Conservation (phyloP, 1,284 basidiomycete genomes). For the Xerocomus minutiporus region DNA sequence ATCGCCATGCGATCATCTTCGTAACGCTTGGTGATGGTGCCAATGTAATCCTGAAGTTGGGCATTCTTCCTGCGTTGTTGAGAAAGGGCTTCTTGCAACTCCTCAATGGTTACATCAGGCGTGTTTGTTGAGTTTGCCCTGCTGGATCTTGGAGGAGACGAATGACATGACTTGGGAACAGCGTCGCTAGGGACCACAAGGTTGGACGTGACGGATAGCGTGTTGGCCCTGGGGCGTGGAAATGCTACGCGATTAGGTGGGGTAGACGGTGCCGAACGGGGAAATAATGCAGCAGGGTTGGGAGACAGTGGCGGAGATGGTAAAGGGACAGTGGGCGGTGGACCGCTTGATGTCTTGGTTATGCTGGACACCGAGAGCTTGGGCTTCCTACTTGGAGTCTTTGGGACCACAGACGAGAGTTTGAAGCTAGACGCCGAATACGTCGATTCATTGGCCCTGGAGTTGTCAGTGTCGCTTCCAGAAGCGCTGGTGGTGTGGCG, state of each 20-base stretch:
- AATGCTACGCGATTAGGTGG: conserved; percentile 22
- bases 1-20: conserved; percentile 41
- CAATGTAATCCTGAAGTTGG: conserved; percentile 38
- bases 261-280: conserved; percentile 15
- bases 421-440: conserved; percentile 12
- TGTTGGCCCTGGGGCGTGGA: conserved; percentile 30
- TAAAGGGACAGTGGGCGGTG: conserved; percentile 29
- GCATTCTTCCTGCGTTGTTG: conserved; percentile 34
- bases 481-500: conserved; percentile 23
- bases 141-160: conserved; percentile 8
- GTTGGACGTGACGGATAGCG: conserved; percentile 30
- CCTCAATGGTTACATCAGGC: conserved; percentile 19
- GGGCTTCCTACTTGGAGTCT: conserved; percentile 17
- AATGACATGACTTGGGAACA: conserved; percentile 8
- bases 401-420: conserved; percentile 10
- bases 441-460: conserved; percentile 20
- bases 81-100: conserved; percentile 34
- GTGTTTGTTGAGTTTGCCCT: conserved; percentile 12
- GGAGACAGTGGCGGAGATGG: conserved; percentile 26
- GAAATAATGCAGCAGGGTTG: neutral
- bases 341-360: conserved; percentile 19
- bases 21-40: conserved; percentile 40
- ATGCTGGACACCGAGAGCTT: conserved; percentile 12
- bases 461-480: conserved; percentile 31
- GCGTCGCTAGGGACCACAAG: conserved; percentile 17